Evolutionary conservation across 2,329 filamentous ascomycete genomes (phyloP).

Genomic region (Colletotrichum tamarilloi): DNA sequence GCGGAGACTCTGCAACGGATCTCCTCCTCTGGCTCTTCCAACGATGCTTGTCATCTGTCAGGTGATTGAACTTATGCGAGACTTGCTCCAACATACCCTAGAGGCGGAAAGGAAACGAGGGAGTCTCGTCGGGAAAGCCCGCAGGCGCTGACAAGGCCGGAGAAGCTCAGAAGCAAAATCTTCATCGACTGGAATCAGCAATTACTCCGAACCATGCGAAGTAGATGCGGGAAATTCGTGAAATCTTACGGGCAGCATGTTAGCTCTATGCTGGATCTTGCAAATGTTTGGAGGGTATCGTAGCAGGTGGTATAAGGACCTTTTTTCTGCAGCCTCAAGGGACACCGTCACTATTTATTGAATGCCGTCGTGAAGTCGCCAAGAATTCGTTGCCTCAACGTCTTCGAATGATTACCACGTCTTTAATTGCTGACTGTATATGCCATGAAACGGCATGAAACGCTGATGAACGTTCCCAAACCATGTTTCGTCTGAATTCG

Average conservation of each 20-base stretch:
- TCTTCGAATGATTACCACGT: neutral
- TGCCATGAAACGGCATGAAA: constrained; percentile 29
- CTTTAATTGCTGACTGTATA: neutral
- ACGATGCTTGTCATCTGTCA: neutral
- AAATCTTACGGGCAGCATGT: neutral
- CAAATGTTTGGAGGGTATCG: neutral
- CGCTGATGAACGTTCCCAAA: neutral
- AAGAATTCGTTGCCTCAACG: neutral
- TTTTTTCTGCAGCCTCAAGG: neutral
- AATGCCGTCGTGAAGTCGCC: neutral
- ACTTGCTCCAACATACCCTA: neutral
- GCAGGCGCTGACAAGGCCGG: constrained; percentile 6
- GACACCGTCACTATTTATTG: neutral
- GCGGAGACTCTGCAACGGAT: constrained; percentile 25
- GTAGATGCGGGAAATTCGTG: neutral
- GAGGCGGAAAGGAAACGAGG: neutral
- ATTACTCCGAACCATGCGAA: neutral
- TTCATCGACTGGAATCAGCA: neutral
- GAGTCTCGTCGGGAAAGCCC: constrained; percentile 18
- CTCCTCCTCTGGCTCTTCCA: constrained; percentile 14
- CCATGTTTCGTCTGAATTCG: constrained; percentile 25
- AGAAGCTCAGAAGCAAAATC: neutral
- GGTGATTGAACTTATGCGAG: neutral
- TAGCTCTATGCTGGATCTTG: neutral
- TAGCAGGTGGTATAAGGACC: neutral